Base-by-base conservation (phyloP, 148 eudicot genomes). In the Pouteria glomerata region DNA sequence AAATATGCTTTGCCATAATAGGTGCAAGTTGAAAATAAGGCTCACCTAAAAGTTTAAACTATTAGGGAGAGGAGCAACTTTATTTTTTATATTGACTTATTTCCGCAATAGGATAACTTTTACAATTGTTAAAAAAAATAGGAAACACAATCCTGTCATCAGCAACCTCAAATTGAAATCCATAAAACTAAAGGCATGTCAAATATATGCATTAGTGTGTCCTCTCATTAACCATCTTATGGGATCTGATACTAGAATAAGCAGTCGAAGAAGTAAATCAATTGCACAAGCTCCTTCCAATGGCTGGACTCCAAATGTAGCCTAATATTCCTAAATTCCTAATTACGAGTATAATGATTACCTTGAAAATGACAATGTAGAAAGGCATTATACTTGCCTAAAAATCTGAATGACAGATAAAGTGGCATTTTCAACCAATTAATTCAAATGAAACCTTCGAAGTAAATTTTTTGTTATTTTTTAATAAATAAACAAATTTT, bases 161-260 rank as follows among this genome's bases (percentile, higher is more conserved):
- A 58, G 65, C 66, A 71, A 71, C 65, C 29, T 58, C 66, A 42
- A 39, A 26, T 14, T 29, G 65, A 42, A 71, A n/a, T n/a, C 15
- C 53, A 41, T 57, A 33, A 56, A 7, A 4, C 34, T 29, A 57
- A 41, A 56, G 44, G 34, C 37, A 4, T 39, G 53, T 16, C 37
- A 70, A 57, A 21, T 24, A 26, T 41, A 29, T 37, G n/a, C 48
- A 53, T n/a, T 52, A 35, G 33, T 51, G 58, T 23, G 24, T 26
- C 63, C 60, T 31, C 63, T 57, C 24, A 55, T 57, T 42, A 11
- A 26, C 16, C 21, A 70, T 23, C 51, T 23, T 64, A 27, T 0
- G 45, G 50, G 26, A 65, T 13, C 34, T 65, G 35, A 63, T 39
- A 44, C 26, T 16, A 41, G 19, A 41, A 26, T 30, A 18, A 21